Percentiles rank a stretch among this genome's conserved stretches.
Evolutionary conservation across 768 basidiomycete species (phyloP).

Genomic region (Piloderma croceum): DNA sequence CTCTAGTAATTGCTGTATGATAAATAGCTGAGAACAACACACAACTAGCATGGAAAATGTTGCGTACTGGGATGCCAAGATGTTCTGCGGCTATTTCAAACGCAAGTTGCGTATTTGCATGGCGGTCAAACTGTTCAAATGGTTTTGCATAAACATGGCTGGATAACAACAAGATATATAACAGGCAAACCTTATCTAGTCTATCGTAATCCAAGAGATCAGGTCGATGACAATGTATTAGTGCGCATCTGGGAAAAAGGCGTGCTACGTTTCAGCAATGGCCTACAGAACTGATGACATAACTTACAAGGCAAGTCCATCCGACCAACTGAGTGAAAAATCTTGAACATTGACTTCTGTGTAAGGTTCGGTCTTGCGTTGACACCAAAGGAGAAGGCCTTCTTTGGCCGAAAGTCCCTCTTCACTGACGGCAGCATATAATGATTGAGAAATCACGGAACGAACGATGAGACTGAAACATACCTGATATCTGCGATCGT

Average conservation of each 20-base stretch:
- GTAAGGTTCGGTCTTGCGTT: slow-evolving; percentile 90
- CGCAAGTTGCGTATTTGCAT: slow-evolving; percentile 80
- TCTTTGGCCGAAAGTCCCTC: slow-evolving; percentile 99
- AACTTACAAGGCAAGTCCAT: slow-evolving; percentile 92
- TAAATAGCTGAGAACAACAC: neutral
- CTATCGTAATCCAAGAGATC: slow-evolving; percentile 88
- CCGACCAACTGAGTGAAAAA: slow-evolving; percentile 89
- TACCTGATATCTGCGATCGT: slow-evolving; percentile 98
- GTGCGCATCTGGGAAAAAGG: slow-evolving; percentile 68
- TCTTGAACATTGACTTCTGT: slow-evolving; percentile 90
- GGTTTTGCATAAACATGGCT: slow-evolving; percentile 8
- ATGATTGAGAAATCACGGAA: neutral
- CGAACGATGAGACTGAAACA: no score
- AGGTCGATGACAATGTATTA: slow-evolving; percentile 96
- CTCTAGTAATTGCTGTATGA: slow-evolving; percentile 81
- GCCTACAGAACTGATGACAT: slow-evolving; percentile 7
- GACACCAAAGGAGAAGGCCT: slow-evolving; percentile 95
- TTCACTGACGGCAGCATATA: slow-evolving; percentile 51
- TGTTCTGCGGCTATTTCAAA: slow-evolving; percentile 85
- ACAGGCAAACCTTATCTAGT: slow-evolving; percentile 64
- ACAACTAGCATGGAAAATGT: slow-evolving; percentile 1
- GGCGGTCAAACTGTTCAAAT: slow-evolving; percentile 59
- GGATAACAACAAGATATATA: slow-evolving; percentile 1
- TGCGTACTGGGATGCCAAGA: slow-evolving; percentile 82
- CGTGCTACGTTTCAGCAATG: slow-evolving; percentile 2